Base-by-base conservation (phyloP, 148 eudicot genomes). In the Arbutus unedo region DNA sequence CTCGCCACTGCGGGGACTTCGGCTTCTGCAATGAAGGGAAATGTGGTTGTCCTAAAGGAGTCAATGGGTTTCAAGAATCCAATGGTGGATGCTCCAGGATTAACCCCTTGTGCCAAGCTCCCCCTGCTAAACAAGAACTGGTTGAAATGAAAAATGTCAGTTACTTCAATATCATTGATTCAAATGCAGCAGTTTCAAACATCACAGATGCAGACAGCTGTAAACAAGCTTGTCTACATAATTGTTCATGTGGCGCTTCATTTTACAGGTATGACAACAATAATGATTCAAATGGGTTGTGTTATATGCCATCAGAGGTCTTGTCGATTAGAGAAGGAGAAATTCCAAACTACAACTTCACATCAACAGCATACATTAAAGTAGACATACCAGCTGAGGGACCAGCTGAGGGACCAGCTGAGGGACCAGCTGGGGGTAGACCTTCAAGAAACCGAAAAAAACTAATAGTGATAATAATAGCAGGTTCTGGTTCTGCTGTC, bases 141-240 rank as follows among this genome's bases (percentile, higher is more conserved):
- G 14, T 72, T 3, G 68, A 71, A 73, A 76, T 81, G 21, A 71
- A 3, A 19, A 72, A 81, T 13, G 67, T 10, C 2, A 55, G 50
- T 44, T 81, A 81, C 49, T 81, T 81, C 78, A 81, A 41, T 43
- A 16, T 81, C 49, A 81, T 81, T 19, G 83, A 81, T 51, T 8
- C 77, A n/a, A 68, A 5, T 54, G 38, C 77, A 8, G 66, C 77
- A 15, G 62, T 54, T 9, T 16, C 54, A 49, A 45, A 56, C 51
- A 55, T 81, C 66, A 72, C 0, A 55, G 45, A 55, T 44, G 0
- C 13, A 18, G 68, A 55, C n/a, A 50, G 18, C 59, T 81, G 83
- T 49, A 71, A 81, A 72, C 4, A 10, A 81, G 83, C 83, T 45
- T 81, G 83, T 25, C 18, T 0, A 3, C 0, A 19, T 0, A 68